A percentile compares a stretch with the other conserved stretches of the same genome.
Evolutionary conservation across 148 eudicot species (phyloP).

Genomic region (Amaranthus hypochondriacus): DNA sequence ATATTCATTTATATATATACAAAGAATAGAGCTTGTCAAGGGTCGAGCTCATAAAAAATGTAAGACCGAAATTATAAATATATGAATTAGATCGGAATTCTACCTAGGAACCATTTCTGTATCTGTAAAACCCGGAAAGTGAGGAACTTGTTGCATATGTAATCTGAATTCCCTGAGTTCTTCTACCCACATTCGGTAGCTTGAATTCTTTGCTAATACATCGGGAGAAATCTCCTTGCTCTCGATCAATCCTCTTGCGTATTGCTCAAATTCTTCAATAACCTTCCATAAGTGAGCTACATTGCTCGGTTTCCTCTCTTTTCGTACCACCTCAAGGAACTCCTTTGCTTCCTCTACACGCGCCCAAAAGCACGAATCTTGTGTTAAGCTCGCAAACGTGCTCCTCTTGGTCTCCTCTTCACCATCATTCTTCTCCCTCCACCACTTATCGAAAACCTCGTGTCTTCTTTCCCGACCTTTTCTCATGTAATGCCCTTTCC

Average conservation of each 20-base stretch:
- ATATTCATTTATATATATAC: no score
- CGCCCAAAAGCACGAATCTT: slow-evolving; percentile 93
- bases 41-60: no score
- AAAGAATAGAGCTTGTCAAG: no score
- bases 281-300: slow-evolving; percentile 33
- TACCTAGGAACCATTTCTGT: no score
- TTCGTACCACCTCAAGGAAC: slow-evolving; percentile 34
- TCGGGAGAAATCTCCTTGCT: slow-evolving; percentile 64
- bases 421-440: slow-evolving; percentile 40
- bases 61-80: no score
- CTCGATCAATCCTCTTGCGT: slow-evolving; percentile 50
- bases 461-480: slow-evolving; percentile 75
- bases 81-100: no score
- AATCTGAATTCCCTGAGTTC: slow-evolving; percentile 48
- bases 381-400: slow-evolving; percentile 66
- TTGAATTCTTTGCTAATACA: slow-evolving; percentile 69
- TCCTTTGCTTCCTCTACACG: slow-evolving; percentile 78
- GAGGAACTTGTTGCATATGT: slow-evolving; percentile 31
- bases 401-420: slow-evolving; percentile 45
- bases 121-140: no score
- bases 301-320: slow-evolving; percentile 37
- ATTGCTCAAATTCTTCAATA: slow-evolving; percentile 48
- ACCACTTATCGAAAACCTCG: slow-evolving; percentile 77
- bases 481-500: slow-evolving; percentile 60
- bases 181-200: slow-evolving; percentile 54